These are phyloP conservation scores for Polytolypa hystricis DNA, from an alignment of 2,329 filamentous ascomycete species.

Conservation along the genomic window DNA sequence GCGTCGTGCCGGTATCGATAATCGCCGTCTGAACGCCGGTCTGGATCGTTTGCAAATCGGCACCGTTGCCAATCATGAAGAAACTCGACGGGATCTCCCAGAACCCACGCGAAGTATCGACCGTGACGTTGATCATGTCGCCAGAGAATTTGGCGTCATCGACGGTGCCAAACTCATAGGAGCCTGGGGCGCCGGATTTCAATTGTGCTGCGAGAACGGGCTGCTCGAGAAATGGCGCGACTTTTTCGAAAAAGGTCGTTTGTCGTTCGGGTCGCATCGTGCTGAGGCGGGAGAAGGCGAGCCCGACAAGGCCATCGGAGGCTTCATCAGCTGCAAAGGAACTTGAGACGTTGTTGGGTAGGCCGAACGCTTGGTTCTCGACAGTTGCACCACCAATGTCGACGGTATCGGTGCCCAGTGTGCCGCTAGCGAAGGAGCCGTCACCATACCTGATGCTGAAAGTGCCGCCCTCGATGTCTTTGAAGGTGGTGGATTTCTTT, in stretches of 20 bases:
- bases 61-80: constrained; percentile 42
- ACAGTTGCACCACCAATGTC: constrained; percentile 51
- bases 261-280: constrained; percentile 51
- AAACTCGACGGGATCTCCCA: constrained; percentile 54
- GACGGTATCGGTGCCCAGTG: constrained; percentile 56
- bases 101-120: constrained; percentile 54
- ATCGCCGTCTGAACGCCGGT: constrained; percentile 38
- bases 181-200: constrained; percentile 47
- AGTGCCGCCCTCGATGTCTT: constrained; percentile 37
- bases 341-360: constrained; percentile 49
- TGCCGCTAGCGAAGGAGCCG: constrained; percentile 50
- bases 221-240: constrained; percentile 47
- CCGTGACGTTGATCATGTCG: constrained; percentile 48
- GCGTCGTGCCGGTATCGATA: constrained; percentile 57
- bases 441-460: constrained; percentile 59
- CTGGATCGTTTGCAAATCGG: constrained; percentile 8
- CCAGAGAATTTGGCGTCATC: constrained; percentile 54
- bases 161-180: constrained; percentile 65
- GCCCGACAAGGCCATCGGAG: constrained; percentile 52
- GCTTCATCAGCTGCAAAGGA: constrained; percentile 41
- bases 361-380: constrained; percentile 53
- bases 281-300: constrained; percentile 51
- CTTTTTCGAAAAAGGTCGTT: constrained; percentile 65
- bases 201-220: constrained; percentile 64
- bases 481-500: constrained; percentile 41